Evolutionary conservation across 352 stramenopile species (phyloP).

Genomic region (Phytophthora europaea): DNA sequence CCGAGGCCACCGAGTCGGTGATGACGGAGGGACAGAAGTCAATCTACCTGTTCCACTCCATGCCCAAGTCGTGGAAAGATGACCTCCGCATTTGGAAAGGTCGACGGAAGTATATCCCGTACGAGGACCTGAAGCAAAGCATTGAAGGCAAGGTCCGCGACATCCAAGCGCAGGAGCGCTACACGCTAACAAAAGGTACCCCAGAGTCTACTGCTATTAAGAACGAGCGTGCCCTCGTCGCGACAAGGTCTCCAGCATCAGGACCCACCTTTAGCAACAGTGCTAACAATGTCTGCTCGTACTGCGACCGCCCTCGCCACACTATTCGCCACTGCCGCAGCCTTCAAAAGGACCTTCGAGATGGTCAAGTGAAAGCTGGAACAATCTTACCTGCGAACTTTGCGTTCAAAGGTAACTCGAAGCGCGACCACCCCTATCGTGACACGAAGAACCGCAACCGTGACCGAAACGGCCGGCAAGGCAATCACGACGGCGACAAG

Average conservation of each 20-base stretch:
- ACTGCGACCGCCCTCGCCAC: constrained; percentile 2
- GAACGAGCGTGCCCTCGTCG: too few species aligned
- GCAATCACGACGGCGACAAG: too few species aligned
- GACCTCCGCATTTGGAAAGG: constrained; percentile 1
- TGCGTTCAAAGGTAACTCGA: constrained; percentile 1
- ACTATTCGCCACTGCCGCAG: constrained; percentile 17
- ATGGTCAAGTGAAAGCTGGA: background rate
- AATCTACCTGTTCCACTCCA: constrained; percentile 3
- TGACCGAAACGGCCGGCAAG: too few species aligned
- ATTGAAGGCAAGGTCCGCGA: constrained; percentile 1
- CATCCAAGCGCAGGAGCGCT: background rate
- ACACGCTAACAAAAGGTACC: background rate
- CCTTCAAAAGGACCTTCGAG: constrained; percentile 40
- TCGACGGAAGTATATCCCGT: constrained; percentile 1
- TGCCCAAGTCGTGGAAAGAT: background rate
- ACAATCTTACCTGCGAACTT: constrained; percentile 12
- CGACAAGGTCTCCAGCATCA: too few species aligned
- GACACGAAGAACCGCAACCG: too few species aligned
- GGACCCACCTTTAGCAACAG: too few species aligned
- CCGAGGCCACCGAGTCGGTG: background rate
- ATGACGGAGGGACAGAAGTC: constrained; percentile 4
- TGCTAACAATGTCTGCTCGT: background rate
- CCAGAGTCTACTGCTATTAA: background rate
- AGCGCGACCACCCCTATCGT: too few species aligned
- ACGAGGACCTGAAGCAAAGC: background rate